These are phyloP conservation scores for Elsinoe fawcettii DNA, from an alignment of 2,329 filamentous ascomycete species.

Conservation along the genomic window DNA sequence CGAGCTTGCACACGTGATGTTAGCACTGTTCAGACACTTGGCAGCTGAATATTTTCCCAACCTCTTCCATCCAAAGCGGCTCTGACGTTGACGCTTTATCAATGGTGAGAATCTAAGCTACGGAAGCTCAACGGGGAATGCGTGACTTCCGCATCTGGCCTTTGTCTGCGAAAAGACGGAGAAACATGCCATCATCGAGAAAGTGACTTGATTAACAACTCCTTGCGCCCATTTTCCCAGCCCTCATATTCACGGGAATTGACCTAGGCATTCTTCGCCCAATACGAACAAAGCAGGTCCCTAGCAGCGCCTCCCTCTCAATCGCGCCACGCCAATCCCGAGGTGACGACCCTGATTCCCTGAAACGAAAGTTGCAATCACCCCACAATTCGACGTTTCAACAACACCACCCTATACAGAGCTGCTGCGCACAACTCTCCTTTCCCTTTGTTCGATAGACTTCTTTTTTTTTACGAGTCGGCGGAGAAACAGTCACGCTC, in stretches of 20 bases:
- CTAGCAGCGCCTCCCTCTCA: background rate
- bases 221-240: background rate
- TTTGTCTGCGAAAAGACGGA: background rate
- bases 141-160: slow-evolving; percentile 5
- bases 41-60: background rate
- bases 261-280: background rate
- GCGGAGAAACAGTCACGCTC: background rate
- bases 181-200: slow-evolving; percentile 2
- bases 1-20: background rate
- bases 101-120: background rate
- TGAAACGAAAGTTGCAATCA: slow-evolving; percentile 7
- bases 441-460: background rate
- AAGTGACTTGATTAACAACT: background rate
- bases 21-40: background rate
- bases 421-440: background rate
- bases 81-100: slow-evolving; percentile 5
- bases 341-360: background rate
- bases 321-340: slow-evolving; percentile 8
- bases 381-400: slow-evolving; percentile 12
- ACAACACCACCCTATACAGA: slow-evolving; percentile 6
- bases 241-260: background rate
- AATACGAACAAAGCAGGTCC: background rate
- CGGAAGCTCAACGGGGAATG: slow-evolving; percentile 3
- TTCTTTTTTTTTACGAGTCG: background rate
- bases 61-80: background rate